Evolutionary conservation across 192 early-diverging fungal species (phyloP).

Genomic region (Glomus cerebriforme): DNA sequence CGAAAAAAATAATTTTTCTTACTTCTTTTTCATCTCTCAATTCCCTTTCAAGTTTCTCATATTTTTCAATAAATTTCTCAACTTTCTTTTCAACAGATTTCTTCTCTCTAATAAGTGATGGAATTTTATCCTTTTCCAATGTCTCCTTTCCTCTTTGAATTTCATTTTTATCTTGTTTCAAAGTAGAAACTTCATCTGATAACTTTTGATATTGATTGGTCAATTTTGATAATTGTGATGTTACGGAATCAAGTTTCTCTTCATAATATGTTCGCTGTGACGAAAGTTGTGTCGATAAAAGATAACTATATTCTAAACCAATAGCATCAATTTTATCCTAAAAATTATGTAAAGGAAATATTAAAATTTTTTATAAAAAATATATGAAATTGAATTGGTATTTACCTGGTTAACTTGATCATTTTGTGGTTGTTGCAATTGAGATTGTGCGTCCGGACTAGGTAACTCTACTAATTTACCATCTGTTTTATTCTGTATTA

Average conservation of each 20-base stretch:
- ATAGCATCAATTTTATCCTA: slow-evolving; percentile 77
- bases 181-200: slow-evolving; percentile 33
- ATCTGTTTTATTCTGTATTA: slow-evolving; percentile 89
- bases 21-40: slow-evolving; percentile 75
- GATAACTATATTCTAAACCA: slow-evolving; percentile 77
- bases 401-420: slow-evolving; percentile 9
- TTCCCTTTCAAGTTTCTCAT: slow-evolving; percentile 55
- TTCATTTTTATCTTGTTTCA: slow-evolving; percentile 38
- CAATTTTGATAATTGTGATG: slow-evolving; percentile 53
- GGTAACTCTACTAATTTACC: slow-evolving; percentile 92
- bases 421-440: not conserved
- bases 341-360: slow-evolving; percentile 15
- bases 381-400: not conserved
- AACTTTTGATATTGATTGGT: slow-evolving; percentile 44
- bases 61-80: slow-evolving; percentile 58
- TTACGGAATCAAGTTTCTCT: slow-evolving; percentile 56
- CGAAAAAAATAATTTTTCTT: slow-evolving; percentile 41
- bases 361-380: not conserved
- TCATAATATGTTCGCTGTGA: slow-evolving; percentile 89
- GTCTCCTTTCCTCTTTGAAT: slow-evolving; percentile 27
- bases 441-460: slow-evolving; percentile 31
- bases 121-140: slow-evolving; percentile 46
- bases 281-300: slow-evolving; percentile 84
- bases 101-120: slow-evolving; percentile 45
- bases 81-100: slow-evolving; percentile 58